phyloP scores from a whole-genome alignment of 306 rosid genomes.

The Prunus armeniaca region DNA sequence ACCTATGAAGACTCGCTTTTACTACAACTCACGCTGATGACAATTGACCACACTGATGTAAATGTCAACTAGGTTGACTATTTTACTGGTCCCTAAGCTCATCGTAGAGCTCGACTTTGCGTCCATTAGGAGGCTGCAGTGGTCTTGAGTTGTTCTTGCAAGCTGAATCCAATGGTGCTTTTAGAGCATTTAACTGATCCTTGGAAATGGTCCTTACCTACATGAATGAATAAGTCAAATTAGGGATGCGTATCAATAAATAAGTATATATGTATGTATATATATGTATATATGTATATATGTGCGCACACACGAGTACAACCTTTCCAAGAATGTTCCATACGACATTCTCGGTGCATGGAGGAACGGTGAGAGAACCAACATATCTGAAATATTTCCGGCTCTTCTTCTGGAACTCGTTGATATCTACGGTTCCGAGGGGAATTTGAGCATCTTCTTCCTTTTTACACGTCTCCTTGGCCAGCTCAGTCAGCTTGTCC shows the following conservation, averaged over 20 bases:
- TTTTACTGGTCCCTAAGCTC: neutral
- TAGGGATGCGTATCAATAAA: neutral
- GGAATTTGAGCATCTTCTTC: conserved; percentile 37
- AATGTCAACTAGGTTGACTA: neutral
- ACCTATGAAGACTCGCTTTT: neutral
- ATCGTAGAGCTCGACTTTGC: conserved; percentile 41
- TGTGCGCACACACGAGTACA: neutral
- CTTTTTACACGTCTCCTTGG: conserved; percentile 18
- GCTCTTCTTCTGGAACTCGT: conserved; percentile 30
- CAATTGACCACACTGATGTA: neutral
- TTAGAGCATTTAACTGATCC: conserved; percentile 51
- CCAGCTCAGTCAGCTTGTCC: conserved; percentile 43
- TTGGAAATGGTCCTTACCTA: conserved; percentile 64
- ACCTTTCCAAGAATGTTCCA: conserved; percentile 81
- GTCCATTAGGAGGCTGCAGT: conserved; percentile 58
- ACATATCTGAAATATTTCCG: conserved; percentile 60
- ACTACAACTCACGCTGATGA: neutral
- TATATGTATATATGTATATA: neutral
- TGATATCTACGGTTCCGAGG: conserved; percentile 37
- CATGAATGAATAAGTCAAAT: neutral
- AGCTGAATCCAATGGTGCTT: conserved; percentile 43
- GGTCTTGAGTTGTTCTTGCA: conserved; percentile 74
- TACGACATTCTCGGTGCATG: conserved; percentile 65
- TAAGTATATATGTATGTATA: neutral
- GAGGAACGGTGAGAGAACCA: conserved; percentile 90